phyloP scores from a whole-genome alignment of 2,329 filamentous ascomycete genomes.

The Hymenoscyphus fructigenus region DNA sequence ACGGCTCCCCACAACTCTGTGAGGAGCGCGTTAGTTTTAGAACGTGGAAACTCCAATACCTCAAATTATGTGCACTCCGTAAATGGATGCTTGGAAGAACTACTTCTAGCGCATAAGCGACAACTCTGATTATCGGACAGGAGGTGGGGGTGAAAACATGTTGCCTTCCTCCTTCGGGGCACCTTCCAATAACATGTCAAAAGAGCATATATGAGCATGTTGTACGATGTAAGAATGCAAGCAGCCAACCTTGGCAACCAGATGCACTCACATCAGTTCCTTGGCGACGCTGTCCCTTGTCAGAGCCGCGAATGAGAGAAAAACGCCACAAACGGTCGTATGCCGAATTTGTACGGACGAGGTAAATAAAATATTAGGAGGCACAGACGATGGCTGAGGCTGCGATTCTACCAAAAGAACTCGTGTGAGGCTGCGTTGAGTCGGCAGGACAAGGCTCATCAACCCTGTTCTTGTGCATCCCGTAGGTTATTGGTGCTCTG shows the following conservation, averaged over 20 bases:
- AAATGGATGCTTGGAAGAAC: not conserved
- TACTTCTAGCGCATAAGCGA: not conserved
- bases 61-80: not conserved
- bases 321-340: not conserved
- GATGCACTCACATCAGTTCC: not conserved
- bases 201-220: conserved; percentile 7
- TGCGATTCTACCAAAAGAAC: no score
- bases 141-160: no score
- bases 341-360: no score
- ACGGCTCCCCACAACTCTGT: not conserved
- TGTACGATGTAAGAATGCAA: not conserved
- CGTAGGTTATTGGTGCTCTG: not conserved
- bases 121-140: no score
- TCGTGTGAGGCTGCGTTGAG: not conserved
- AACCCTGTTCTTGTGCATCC: not conserved
- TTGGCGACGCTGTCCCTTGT: not conserved
- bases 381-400: not conserved
- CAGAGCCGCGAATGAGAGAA: not conserved
- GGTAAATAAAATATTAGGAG: not conserved
- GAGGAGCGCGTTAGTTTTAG: not conserved
- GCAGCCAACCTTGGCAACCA: not conserved
- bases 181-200: not conserved
- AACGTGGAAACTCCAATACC: not conserved
- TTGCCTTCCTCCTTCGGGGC: not conserved
- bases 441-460: not conserved